phyloP scores from a whole-genome alignment of 2,329 filamentous ascomycete species.

The Chrysoporthe deuterocubensis region DNA sequence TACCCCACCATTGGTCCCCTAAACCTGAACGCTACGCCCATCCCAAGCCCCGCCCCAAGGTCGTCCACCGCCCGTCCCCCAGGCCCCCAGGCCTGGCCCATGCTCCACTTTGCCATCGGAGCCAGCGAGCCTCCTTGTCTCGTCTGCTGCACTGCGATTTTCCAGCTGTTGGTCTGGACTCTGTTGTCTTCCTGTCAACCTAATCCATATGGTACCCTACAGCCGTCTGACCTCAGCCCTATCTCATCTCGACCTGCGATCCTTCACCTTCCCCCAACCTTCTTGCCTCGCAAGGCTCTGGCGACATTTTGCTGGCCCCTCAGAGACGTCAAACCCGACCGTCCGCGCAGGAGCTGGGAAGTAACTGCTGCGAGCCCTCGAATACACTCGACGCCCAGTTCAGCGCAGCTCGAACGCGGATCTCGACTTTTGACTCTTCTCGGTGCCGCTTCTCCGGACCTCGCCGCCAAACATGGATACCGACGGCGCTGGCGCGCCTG shows the following conservation, averaged over 20 bases:
- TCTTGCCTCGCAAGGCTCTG: constrained; percentile 25
- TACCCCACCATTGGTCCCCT: constrained; percentile 9
- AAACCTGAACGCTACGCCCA: neutral
- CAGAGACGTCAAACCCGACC: constrained; percentile 5
- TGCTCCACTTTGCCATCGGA: constrained; percentile 15
- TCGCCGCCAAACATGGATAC: constrained; percentile 50
- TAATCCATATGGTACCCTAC: constrained; percentile 14
- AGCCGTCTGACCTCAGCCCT: constrained; percentile 32
- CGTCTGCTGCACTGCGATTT: constrained; percentile 24
- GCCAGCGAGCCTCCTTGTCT: constrained; percentile 11
- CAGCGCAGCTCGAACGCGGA: neutral
- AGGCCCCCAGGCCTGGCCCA: constrained; percentile 10
- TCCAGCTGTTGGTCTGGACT: constrained; percentile 24
- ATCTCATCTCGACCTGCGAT: constrained; percentile 31
- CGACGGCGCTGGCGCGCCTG: constrained; percentile 45
- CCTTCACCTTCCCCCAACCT: constrained; percentile 20
- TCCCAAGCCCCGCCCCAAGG: constrained; percentile 5
- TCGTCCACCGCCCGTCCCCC: constrained; percentile 9
- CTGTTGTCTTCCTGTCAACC: constrained; percentile 17
- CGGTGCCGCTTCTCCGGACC: constrained; percentile 16
- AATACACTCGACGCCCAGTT: neutral
- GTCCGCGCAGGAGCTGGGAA: neutral
- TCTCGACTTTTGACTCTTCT: constrained; percentile 19
- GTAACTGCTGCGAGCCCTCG: neutral
- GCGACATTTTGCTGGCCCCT: constrained; percentile 3